These are phyloP conservation scores for Ganoderma meredithae DNA, from an alignment of 1,284 basidiomycete species.

Conservation along the genomic window DNA sequence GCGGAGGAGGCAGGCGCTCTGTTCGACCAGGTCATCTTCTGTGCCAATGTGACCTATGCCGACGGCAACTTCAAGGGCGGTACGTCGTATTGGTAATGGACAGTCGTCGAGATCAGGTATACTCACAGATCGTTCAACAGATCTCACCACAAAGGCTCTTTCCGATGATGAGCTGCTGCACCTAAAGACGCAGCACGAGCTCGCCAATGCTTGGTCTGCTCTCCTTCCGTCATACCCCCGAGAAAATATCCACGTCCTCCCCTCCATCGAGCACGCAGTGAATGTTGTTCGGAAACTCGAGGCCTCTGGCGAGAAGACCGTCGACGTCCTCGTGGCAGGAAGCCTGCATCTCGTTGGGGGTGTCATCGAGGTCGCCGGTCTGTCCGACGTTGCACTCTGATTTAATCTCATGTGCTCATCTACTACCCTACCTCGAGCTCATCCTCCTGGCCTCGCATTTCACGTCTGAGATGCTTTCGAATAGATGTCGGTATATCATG, in stretches of 20 bases:
- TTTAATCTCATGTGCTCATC: conserved; percentile 18
- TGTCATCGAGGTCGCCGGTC: conserved; percentile 87
- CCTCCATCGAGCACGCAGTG: conserved; percentile 91
- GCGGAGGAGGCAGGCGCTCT: conserved; percentile 52
- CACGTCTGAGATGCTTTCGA: background rate
- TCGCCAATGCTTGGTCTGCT: conserved; percentile 77
- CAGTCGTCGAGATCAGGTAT: conserved; percentile 16
- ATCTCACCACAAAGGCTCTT: conserved; percentile 76
- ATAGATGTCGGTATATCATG: background rate
- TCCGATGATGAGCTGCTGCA: conserved; percentile 68
- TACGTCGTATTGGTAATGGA: conserved; percentile 44
- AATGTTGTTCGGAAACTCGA: conserved; percentile 59
- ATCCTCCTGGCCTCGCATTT: background rate
- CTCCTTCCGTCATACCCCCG: conserved; percentile 68
- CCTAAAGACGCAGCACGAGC: conserved; percentile 79
- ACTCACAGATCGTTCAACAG: conserved; percentile 47
- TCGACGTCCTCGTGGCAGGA: conserved; percentile 86
- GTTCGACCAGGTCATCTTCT: conserved; percentile 92
- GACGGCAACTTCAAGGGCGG: conserved; percentile 92
- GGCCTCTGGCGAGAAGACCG: conserved; percentile 38
- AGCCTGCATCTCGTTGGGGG: conserved; percentile 97
- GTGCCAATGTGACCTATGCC: conserved; percentile 94
- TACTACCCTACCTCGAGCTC: background rate
- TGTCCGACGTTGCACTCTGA: conserved; percentile 69
- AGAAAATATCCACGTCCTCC: conserved; percentile 77